Evolutionary conservation across 208 protist genomes (phyloP).

Genomic region (Angomonas deanei): DNA sequence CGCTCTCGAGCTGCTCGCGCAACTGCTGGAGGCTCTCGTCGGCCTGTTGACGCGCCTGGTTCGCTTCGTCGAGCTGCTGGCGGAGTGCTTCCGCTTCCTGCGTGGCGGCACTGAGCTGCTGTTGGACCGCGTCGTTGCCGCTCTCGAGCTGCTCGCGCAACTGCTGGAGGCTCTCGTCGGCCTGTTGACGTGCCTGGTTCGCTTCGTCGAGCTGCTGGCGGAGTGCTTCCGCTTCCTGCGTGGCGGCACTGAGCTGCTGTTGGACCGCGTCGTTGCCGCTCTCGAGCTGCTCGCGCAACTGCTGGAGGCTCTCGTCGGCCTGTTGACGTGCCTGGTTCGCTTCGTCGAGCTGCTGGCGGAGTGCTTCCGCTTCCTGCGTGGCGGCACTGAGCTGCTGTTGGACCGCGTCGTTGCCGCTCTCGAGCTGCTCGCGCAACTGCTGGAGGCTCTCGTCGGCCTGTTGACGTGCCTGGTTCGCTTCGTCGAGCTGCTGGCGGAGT

Average conservation of each 20-base stretch:
- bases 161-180: constrained; percentile 3
- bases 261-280: constrained; percentile 12
- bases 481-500: too few relatives aligned
- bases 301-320: constrained; percentile 1
- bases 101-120: neutral
- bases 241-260: neutral
- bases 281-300: constrained; percentile 11
- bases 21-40: neutral
- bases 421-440: too few relatives aligned
- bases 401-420: constrained; percentile 9
- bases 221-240: neutral
- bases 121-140: neutral
- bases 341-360: constrained; percentile 6
- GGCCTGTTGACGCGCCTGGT: neutral
- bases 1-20: constrained; percentile 5
- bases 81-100: neutral
- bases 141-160: constrained; percentile 3
- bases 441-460: too few relatives aligned
- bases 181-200: constrained; percentile 1
- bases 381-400: constrained; percentile 1
- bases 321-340: constrained; percentile 5
- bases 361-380: neutral
- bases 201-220: constrained; percentile 9
- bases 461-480: too few relatives aligned
- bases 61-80: constrained; percentile 4